Conservation (phyloP, 2,329 filamentous ascomycete species). For the Didymella exigua region DNA sequence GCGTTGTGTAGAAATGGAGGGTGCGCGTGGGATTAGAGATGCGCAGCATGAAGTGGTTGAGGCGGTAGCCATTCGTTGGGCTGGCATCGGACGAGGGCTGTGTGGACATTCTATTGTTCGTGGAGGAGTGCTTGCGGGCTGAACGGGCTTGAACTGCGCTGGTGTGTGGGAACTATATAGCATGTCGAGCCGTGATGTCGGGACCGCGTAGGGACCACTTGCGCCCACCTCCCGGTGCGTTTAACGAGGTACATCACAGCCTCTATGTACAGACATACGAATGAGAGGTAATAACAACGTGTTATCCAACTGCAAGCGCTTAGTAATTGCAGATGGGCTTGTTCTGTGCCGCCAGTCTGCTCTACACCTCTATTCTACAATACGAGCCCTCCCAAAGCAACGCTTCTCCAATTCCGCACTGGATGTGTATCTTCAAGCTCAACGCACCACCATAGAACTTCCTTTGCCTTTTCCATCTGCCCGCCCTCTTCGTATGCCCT, state of each 20-base stretch:
- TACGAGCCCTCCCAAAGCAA: slow-evolving; percentile 53
- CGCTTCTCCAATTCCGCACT: slow-evolving; percentile 76
- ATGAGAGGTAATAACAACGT: background rate
- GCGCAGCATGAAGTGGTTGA: too few species aligned
- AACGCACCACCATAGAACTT: slow-evolving; percentile 96
- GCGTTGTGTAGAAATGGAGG: too few species aligned
- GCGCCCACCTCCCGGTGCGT: too few species aligned
- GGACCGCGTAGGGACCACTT: too few species aligned
- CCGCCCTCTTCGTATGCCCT: slow-evolving; percentile 86
- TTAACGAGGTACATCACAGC: background rate
- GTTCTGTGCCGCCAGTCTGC: background rate
- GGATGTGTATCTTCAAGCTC: slow-evolving; percentile 87
- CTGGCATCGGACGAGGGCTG: too few species aligned
- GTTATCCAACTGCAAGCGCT: background rate
- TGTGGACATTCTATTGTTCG: too few species aligned
- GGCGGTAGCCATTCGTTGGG: too few species aligned
- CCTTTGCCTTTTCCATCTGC: slow-evolving; percentile 84
- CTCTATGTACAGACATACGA: background rate
- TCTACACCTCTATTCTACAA: slow-evolving; percentile 18
- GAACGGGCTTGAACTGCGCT: too few species aligned
- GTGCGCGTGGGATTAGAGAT: too few species aligned
- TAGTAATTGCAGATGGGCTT: background rate
- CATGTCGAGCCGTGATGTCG: too few species aligned
- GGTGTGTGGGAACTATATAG: too few species aligned
- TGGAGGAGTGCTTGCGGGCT: too few species aligned